Evolutionary conservation across 805 yeast genomes (phyloP), one percentile per base, ranked within the genome.

Genomic region (Spathaspora boniae): DNA sequence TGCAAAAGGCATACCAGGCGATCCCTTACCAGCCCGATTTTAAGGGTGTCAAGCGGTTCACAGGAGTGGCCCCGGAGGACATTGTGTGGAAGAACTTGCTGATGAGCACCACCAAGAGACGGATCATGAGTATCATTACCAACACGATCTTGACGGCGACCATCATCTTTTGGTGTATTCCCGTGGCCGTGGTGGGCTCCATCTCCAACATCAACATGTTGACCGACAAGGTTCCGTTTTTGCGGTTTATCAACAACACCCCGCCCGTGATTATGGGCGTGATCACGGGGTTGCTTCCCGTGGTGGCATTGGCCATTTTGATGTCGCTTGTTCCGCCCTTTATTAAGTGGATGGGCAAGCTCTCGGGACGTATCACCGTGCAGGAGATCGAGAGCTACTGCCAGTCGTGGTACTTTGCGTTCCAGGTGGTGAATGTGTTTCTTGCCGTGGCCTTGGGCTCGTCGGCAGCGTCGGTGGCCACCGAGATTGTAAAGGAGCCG

Each of bases 351-450:
- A 73, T 80, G 73, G 98, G 95, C 45, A 78, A 74, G 47, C 54
- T 81, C 34, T 68, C 85, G 22, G 98, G 98, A 18, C 64, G 71
- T 29, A 67, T 85, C 35, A 78, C 96, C 3, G 55, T 65, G 7
- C 91, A 87, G 50, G 73, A 78, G 37, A 74, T 85, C 38, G 96
- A 88, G 48, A 60, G 70, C 41, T 87, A 81, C 72, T 82, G 93
- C 44, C 98, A 91, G 58, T 74, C 79, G 24, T 88, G 95, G 80
- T 93, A 66, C 62, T 91, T 73, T 62, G 96, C 85, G 1, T 91
- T 91, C 76, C 88, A 86, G 66, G 91, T 88, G 31, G 78, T 91
- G 41, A 88, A 91, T 60, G 89, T 84, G 9, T 93, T 91, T 61
- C 58, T 93, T 40, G 94, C 89, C 33, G 72, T 83, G 27, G 87